A percentile compares a stretch with the other conserved stretches of the same genome.
phyloP scores from a whole-genome alignment of 1,284 basidiomycete species.

The Melampsora americana region DNA sequence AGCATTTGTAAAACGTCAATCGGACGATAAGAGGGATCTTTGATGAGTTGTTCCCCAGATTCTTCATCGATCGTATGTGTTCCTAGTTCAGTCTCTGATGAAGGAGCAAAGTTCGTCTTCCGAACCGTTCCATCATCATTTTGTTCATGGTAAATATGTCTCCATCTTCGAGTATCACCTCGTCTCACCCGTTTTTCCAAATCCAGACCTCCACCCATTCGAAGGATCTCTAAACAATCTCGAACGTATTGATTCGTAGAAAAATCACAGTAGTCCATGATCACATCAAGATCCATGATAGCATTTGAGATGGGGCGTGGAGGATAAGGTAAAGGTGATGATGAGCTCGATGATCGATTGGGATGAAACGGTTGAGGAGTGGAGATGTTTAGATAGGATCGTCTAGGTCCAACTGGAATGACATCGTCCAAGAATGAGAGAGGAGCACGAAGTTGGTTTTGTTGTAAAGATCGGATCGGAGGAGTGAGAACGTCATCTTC shows the following conservation, averaged over 20 bases:
- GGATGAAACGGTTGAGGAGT: constrained; percentile 61
- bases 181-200: constrained; percentile 62
- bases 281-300: constrained; percentile 76
- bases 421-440: constrained; percentile 48
- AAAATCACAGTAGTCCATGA: constrained; percentile 86
- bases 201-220: constrained; percentile 66
- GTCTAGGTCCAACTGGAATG: constrained; percentile 63
- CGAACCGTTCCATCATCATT: constrained; percentile 57
- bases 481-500: constrained; percentile 44
- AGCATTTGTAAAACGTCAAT: constrained; percentile 46
- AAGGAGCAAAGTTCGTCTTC: constrained; percentile 51
- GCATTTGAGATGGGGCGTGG: constrained; percentile 76
- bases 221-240: constrained; percentile 70
- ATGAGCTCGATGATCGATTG: constrained; percentile 59
- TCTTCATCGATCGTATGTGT: constrained; percentile 43
- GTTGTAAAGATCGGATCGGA: constrained; percentile 45
- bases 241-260: constrained; percentile 70
- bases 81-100: constrained; percentile 45
- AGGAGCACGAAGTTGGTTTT: constrained; percentile 45
- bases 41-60: constrained; percentile 45
- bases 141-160: constrained; percentile 65
- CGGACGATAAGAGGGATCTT: constrained; percentile 48
- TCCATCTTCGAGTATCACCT: constrained; percentile 64
- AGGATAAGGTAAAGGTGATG: constrained; percentile 58
- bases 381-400: constrained; percentile 68